Evolutionary conservation across 2,329 filamentous ascomycete species (phyloP), one percentile per base, ranked within the genome.

Genomic region (Alternaria atra): DNA sequence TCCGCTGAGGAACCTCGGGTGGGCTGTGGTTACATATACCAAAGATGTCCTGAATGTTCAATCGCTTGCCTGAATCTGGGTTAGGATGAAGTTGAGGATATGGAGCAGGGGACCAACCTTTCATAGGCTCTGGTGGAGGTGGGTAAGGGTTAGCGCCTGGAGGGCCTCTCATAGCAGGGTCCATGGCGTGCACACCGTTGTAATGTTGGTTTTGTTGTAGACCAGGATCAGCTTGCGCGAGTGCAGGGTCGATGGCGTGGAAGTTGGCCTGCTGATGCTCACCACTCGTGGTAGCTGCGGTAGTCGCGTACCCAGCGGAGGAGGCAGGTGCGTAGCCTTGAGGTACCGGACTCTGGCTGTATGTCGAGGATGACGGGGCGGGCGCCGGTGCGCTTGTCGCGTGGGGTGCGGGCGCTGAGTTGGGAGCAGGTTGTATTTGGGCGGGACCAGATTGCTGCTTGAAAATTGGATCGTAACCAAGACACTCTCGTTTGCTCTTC

Each of bases 391-490:
- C 71, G 27, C 73, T 68, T 15, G 73, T 61, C 34, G 74, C 66
- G 55, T 79, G 71, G 48, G 75, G 72, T 50, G 80, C 64, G 42
- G 77, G 72, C 25, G 79, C 68, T 32, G 79, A 75, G 68, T 85
- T 87, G 56, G 89, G 87, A 12, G 89, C 88, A 20, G 90, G 87
- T 77, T 94, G 91, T 64, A 93, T 90, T 65, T 89, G 86, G 48
- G 90, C 85, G 30, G 90, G 90, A 54, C 89, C 87, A 46, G 86
- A 81, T 71, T 90, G 88, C 65, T 90, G 87, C 80, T 93, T 92
- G 82, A 94, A 95, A 73, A 94, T 92, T 37, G 92, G 91, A 74
- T 95, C 92, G 86, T 95, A 95, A 56, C 92, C 92, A 50, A 93
- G 78, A 75, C 92, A 95, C 73, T 94, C 91, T 74, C 92, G 91